Conservation (phyloP, 106 monocot species). For the Allium fistulosum region DNA sequence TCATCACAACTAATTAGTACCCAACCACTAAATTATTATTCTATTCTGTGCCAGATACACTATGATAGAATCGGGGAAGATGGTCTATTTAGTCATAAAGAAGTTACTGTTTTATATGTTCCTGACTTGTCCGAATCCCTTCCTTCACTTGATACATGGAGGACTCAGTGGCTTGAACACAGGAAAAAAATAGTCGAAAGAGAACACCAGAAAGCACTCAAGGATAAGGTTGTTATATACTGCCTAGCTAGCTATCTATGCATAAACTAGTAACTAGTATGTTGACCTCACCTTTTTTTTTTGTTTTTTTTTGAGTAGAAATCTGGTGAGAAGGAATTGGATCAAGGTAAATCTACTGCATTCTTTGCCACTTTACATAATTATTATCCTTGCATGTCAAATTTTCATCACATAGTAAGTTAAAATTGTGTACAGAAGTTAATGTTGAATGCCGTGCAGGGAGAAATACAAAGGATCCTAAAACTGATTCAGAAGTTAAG, state of each 20-base stretch:
- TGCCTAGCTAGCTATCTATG: not conserved
- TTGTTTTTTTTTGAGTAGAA: constrained; percentile 13
- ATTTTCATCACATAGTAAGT: not conserved
- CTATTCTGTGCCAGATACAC: constrained; percentile 54
- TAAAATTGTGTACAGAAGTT: constrained; percentile 8
- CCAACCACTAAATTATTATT: not conserved
- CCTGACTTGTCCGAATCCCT: constrained; percentile 80
- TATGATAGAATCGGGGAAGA: constrained; percentile 79
- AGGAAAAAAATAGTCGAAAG: constrained; percentile 33
- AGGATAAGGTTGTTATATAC: constrained; percentile 36
- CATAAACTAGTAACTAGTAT: not conserved
- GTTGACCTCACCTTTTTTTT: not conserved
- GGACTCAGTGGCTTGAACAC: constrained; percentile 54
- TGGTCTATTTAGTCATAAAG: constrained; percentile 81
- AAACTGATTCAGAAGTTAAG: constrained; percentile 10
- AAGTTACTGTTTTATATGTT: constrained; percentile 80
- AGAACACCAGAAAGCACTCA: constrained; percentile 21
- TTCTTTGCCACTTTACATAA: not conserved
- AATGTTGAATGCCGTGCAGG: constrained; percentile 14
- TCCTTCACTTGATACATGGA: constrained; percentile 85
- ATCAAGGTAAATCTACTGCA: constrained; percentile 26
- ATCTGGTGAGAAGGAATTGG: constrained; percentile 21
- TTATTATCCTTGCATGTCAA: not conserved
- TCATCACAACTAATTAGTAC: too few relatives aligned
- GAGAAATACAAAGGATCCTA: constrained; percentile 20